Percentiles rank a stretch among this genome's conserved stretches.
Conservation (phyloP, 305 asterid species). For the Fraxinus latifolia region DNA sequence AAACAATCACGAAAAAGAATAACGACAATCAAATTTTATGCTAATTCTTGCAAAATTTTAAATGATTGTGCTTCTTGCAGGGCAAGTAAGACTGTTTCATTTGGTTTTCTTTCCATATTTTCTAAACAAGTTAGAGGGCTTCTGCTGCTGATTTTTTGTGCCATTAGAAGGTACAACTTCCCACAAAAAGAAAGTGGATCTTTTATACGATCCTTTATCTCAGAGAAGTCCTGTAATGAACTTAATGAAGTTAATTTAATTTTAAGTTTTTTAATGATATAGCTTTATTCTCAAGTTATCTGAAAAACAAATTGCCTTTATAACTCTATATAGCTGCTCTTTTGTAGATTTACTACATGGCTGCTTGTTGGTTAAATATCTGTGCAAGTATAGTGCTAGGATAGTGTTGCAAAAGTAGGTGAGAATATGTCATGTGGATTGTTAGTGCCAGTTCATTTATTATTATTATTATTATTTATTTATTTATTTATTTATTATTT, state of each 20-base stretch:
- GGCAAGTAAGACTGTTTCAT: neutral
- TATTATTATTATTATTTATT: too few species aligned
- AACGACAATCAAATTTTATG: neutral
- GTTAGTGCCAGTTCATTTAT: neutral
- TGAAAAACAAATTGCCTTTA: neutral
- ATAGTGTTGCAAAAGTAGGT: neutral
- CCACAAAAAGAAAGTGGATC: neutral
- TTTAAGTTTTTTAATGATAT: neutral
- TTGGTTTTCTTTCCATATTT: neutral
- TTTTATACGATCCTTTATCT: neutral
- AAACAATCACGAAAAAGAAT: neutral
- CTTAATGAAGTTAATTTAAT: neutral
- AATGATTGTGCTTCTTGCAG: neutral
- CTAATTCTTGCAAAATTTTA: neutral
- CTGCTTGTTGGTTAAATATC: neutral
- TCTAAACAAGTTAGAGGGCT: neutral
- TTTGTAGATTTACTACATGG: neutral
- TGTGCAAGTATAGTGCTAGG: neutral
- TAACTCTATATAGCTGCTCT: neutral
- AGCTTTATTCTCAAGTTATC: neutral
- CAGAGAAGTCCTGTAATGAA: neutral
- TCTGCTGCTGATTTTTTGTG: neutral
- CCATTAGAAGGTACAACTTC: neutral
- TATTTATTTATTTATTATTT: too few species aligned
- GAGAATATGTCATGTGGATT: neutral